Conservation (phyloP, 129 eudicot species). For the Glebionis coronaria region DNA sequence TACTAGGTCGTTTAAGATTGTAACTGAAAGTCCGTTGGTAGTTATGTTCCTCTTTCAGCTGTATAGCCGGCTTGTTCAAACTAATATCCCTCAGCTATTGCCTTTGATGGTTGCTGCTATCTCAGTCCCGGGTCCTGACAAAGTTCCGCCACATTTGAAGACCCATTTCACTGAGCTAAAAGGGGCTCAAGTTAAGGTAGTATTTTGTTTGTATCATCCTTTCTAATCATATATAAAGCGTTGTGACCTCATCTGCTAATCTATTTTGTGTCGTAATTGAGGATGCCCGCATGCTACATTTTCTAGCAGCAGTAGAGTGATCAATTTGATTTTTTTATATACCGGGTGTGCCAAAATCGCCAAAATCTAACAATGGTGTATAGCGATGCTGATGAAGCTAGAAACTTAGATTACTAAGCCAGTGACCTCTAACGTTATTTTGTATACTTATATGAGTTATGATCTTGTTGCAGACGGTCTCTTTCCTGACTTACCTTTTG, state of each 20-base stretch:
- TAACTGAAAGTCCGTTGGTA: conserved; percentile 97
- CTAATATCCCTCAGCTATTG: conserved; percentile 85
- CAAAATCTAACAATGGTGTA: neutral
- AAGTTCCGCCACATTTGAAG: conserved; percentile 88
- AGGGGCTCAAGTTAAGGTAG: conserved; percentile 99
- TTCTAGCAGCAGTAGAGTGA: conserved; percentile 3
- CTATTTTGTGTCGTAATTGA: conserved; percentile 1
- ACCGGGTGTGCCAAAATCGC: conserved; percentile 3
- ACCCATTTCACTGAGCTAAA: conserved; percentile 83
- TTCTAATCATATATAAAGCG: conserved; percentile 2
- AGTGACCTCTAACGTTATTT: neutral
- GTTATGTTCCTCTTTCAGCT: conserved; percentile 97
- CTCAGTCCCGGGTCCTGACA: conserved; percentile 93
- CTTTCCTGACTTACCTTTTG: conserved; percentile 89
- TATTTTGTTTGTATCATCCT: neutral
- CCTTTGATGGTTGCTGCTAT: conserved; percentile 96
- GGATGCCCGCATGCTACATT: conserved; percentile 6
- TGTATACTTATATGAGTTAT: conserved; percentile 15
- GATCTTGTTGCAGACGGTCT: conserved; percentile 76
- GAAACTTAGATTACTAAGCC: conserved; percentile 5
- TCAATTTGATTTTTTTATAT: conserved; percentile 9
- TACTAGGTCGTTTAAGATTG: conserved; percentile 88
- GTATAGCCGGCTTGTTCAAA: conserved; percentile 93
- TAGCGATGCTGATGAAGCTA: conserved; percentile 35
- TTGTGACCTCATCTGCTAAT: conserved; percentile 12